Base-by-base conservation (phyloP, 805 yeast species). In the Candida patagonica region DNA sequence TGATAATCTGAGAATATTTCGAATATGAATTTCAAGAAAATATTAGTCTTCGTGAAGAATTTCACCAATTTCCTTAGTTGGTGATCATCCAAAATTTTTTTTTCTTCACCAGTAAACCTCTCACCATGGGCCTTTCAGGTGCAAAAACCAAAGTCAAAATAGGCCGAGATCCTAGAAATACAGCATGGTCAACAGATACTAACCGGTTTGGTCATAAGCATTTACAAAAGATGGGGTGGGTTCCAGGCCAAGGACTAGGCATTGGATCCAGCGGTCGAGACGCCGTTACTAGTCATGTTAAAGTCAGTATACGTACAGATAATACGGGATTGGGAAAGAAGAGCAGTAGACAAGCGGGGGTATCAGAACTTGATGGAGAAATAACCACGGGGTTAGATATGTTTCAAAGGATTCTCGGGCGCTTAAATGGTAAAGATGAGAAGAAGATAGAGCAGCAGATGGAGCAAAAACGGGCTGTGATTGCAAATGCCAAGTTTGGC, bases 161-260 rank as follows among this genome's bases (percentile, higher is more conserved):
- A 57, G 96, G 97, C 8, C 62, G 71, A 26, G 98, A 89, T 63
- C 98, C 98, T 13, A 68, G 97, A 55, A 89, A 89, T 55, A 88
- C 96, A 1, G 73, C 77, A 45, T 89, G 98, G 98, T 80, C 96
- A 20, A 86, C 86, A 55, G 84, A 65, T 45, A 56, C 49, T 19
- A 44, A 43, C 3, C 64, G 95, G 38, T 89, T 89, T 54, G 98
- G 98, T 0, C 96, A 83, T 57, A 75, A 80, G 53, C 87, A 87
- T 59, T 60, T 89, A 44, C 76, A 76, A 46, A 79, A 75, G 49
- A 66, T 79, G 55, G 98, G 98, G 13, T 89, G 98, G 98, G 71
- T 67, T 38, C 95, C 94, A 2, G 98, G 98, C 15, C 65, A 67
- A 46, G 97, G 97, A 6, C 69, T 89, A 16, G 98, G 98, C 1